Evolutionary conservation across 306 rosid species (phyloP).

Genomic region (Sophora flavescens): DNA sequence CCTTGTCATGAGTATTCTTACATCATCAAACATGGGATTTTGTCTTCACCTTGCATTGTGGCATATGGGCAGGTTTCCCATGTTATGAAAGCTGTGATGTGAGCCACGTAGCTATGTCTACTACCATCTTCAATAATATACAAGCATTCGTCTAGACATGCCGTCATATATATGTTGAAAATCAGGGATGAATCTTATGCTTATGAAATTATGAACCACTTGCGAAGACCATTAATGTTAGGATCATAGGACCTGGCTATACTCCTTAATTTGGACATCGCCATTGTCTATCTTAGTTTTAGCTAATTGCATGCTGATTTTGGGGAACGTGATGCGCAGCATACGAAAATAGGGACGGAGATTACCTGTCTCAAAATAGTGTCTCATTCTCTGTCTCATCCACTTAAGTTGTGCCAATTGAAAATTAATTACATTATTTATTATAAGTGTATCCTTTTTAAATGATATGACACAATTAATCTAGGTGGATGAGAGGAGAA

Average conservation of each 20-base stretch:
- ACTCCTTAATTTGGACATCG: not conserved
- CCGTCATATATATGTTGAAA: too few species aligned
- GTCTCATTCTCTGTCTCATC: too few species aligned
- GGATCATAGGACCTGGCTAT: not conserved
- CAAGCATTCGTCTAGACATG: too few species aligned
- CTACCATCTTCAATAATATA: conserved; percentile 15
- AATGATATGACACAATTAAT: too few species aligned
- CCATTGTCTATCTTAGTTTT: conserved; percentile 11
- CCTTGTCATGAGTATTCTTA: not conserved
- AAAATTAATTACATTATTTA: too few species aligned
- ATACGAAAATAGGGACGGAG: not conserved
- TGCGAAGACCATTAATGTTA: conserved; percentile 5
- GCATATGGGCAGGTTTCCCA: not conserved
- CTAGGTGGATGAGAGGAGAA: too few species aligned
- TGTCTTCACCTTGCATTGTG: conserved; percentile 28
- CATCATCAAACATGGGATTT: conserved; percentile 46
- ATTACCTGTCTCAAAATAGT: too few species aligned
- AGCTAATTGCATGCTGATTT: not conserved
- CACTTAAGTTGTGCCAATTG: too few species aligned
- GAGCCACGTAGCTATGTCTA: conserved; percentile 31
- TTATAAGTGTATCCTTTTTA: too few species aligned
- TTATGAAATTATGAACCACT: not conserved
- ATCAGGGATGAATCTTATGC: too few species aligned
- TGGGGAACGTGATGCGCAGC: not conserved
- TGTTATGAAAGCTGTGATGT: conserved; percentile 26